Base-by-base conservation (phyloP, 176 grass and related monocot genomes). In the Alloteropsis semialata region DNA sequence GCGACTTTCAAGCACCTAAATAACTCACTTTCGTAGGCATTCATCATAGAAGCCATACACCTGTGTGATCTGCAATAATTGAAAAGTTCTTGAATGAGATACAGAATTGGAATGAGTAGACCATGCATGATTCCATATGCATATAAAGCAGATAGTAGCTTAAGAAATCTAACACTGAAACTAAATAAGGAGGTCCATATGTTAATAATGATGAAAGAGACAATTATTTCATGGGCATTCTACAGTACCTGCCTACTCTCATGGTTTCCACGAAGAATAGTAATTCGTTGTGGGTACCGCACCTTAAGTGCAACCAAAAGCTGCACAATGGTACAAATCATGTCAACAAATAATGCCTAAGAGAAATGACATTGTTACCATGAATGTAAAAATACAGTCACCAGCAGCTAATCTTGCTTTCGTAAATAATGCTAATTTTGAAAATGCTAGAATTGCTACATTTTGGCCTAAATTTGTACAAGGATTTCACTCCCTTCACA, bases 1-100 rank as follows among this genome's bases (percentile, higher is more conserved):
- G 30, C 12, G 9, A 78, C 29, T 86, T 80, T 74, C 57, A 74
- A 80, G 57, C 44, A 81, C 44, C 54, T 79, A 72, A 42, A 66
- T 43, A 15, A 89, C 94, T 97, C 86, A 97, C 94, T 97, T 97
- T 84, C 94, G 79, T 78, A 93, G 84, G 80, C 94, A 97, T 69
- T 97, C 94, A 34, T 97, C 94, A 48, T 97, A 97, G 88, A 97
- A 97, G 72, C 94, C 94, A 91, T 97, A 97, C 16, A 93, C 94
- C 75, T 97, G 91, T 63, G 94, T 97, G 48, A 97, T 97, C 91
- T 96, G 88, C 86, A 91, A 86, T 28, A 76, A 77, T 79, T 41
- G 38, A 72, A 72, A 54, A 65, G 39, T 30, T 65, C 36, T 41
- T 14, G 21, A 51, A 44, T 79, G 49, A 74, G 69, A 86, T 81